These are phyloP conservation scores for Tagetes erecta DNA, from an alignment of 129 eudicot species.

Conservation along the genomic window DNA sequence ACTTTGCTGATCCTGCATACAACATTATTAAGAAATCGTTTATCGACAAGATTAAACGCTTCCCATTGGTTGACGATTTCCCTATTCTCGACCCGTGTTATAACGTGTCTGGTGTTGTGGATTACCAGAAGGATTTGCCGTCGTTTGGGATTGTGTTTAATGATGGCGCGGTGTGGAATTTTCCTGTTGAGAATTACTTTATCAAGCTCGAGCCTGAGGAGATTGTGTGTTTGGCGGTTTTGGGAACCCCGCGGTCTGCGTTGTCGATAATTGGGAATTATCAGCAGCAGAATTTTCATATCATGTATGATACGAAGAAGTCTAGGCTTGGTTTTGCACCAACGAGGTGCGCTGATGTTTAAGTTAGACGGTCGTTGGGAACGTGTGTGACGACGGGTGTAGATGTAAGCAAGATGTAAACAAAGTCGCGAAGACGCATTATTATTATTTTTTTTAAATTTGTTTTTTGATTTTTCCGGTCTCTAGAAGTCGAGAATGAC, in stretches of 20 bases:
- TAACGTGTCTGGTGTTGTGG: constrained; percentile 68
- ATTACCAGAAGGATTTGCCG: constrained; percentile 55
- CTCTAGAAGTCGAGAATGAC: constrained; percentile 34
- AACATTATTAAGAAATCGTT: constrained; percentile 67
- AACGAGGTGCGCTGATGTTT: constrained; percentile 69
- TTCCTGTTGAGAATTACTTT: constrained; percentile 82
- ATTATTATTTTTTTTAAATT: background rate
- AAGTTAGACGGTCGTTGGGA: background rate
- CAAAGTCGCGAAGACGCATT: background rate
- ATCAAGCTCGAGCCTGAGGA: constrained; percentile 80
- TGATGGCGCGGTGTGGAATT: constrained; percentile 89
- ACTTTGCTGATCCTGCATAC: constrained; percentile 80
- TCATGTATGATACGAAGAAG: constrained; percentile 75
- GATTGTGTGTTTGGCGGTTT: constrained; percentile 75
- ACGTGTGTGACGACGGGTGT: background rate
- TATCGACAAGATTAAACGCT: constrained; percentile 46
- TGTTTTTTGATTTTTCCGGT: constrained; percentile 26
- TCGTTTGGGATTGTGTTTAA: constrained; percentile 61
- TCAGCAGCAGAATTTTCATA: constrained; percentile 93
- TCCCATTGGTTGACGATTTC: constrained; percentile 61
- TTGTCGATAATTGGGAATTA: constrained; percentile 92
- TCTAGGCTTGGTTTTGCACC: constrained; percentile 96
- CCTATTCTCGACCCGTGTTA: constrained; percentile 84
- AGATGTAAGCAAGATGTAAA: constrained; percentile 8
- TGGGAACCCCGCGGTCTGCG: constrained; percentile 70